A percentile compares a stretch with the other conserved stretches of the same genome.
Conservation (phyloP, 164 flowering plant genomes). For the Aristolochia californica region DNA sequence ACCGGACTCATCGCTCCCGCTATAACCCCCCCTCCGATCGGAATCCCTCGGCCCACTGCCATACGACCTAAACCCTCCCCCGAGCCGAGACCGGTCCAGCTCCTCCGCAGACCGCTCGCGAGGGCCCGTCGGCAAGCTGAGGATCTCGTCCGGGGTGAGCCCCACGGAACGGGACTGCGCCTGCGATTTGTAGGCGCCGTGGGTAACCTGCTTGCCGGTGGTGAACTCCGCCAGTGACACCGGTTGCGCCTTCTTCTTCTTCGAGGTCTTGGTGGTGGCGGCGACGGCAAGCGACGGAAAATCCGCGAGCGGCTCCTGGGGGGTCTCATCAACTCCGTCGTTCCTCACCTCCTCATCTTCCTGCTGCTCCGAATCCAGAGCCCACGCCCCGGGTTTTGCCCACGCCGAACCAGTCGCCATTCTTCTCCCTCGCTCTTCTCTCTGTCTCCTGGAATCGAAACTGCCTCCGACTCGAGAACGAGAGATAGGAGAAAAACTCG, state of each 20-base stretch:
- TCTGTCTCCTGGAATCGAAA: too few relatives aligned
- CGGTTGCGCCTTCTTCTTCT: constrained; percentile 75
- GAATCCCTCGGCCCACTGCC: constrained; percentile 17
- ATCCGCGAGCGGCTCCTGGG: constrained; percentile 23
- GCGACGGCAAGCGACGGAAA: constrained; percentile 70
- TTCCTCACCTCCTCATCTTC: constrained; percentile 21
- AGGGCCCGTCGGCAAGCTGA: constrained; percentile 74
- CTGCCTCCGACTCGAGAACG: too few relatives aligned
- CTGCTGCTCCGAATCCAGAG: constrained; percentile 60
- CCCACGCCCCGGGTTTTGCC: constrained; percentile 83
- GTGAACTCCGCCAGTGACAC: constrained; percentile 58
- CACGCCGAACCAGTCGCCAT: constrained; percentile 39
- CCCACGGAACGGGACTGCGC: constrained; percentile 15
- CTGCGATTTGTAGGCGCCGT: constrained; percentile 14
- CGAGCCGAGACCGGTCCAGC: constrained; percentile 46
- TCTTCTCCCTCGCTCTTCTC: background rate
- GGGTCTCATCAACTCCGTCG: background rate
- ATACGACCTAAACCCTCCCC: constrained; percentile 62
- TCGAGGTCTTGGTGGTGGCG: constrained; percentile 42
- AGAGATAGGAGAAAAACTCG: too few relatives aligned
- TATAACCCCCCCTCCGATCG: background rate
- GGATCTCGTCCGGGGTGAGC: constrained; percentile 43
- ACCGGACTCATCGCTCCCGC: constrained; percentile 25
- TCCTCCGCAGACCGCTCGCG: constrained; percentile 77
- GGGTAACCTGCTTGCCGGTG: constrained; percentile 17